Evolutionary conservation across 2,329 filamentous ascomycete species (phyloP).

Genomic region (Pseudogymnoascus sp.): DNA sequence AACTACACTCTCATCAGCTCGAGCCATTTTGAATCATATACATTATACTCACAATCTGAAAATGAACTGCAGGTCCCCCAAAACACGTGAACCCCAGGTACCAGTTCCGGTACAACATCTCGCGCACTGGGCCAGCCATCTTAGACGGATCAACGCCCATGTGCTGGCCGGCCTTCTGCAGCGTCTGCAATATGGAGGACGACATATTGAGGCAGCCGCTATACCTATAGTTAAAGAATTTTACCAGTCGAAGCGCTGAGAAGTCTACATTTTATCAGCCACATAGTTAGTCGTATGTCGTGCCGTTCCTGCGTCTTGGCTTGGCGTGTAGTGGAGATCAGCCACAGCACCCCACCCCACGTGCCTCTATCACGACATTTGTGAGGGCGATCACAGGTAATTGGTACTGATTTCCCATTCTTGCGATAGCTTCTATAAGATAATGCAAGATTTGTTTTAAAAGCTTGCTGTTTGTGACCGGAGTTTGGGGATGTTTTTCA

Average conservation of each 20-base stretch:
- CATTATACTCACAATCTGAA: conserved; percentile 44
- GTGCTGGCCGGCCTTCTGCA: not conserved
- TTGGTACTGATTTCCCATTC: no score
- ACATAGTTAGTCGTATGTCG: not conserved
- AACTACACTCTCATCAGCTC: conserved; percentile 33
- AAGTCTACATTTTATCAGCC: not conserved
- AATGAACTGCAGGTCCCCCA: conserved; percentile 62
- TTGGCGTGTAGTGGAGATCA: not conserved
- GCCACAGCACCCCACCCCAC: not conserved
- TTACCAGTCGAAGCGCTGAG: not conserved
- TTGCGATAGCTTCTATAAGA: no score
- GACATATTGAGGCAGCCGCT: not conserved
- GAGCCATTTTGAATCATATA: not conserved
- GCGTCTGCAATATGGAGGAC: not conserved
- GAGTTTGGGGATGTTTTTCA: no score
- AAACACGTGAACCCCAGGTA: conserved; percentile 59
- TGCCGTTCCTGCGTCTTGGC: not conserved
- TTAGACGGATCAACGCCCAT: not conserved
- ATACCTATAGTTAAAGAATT: not conserved
- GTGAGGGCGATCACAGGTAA: not conserved
- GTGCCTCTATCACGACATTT: not conserved
- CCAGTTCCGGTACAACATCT: conserved; percentile 37
- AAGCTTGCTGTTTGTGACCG: no score
- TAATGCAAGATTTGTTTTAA: no score
- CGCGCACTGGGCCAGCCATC: not conserved